Evolutionary conservation across 2,329 filamentous ascomycete species (phyloP), one percentile per base, ranked within the genome.

Genomic region (Elsinoe ampelina): DNA sequence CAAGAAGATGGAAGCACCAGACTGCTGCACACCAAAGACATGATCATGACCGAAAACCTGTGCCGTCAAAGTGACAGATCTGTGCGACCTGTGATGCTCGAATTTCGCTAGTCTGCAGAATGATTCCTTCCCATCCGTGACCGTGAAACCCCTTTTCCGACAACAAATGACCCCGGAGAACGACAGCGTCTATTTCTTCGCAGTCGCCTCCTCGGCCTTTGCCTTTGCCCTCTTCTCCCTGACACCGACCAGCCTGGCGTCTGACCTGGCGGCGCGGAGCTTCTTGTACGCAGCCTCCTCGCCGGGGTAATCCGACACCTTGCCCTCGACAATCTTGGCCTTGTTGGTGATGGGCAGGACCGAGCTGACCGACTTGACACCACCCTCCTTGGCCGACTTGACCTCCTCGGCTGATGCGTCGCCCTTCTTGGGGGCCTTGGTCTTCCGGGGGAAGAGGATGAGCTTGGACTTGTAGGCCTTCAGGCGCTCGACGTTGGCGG

Each of bases 361-460:
- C 63, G 78, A 73, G 58, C 64, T 64, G 63, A 71, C 73, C 59
- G 61, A 59, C 61, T 65, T 65, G 61, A 69, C 63, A 57, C 63
- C 77, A 67, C 79, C 74, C 61, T 76, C 72, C 73, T 79, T 78
- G 73, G 83, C 82, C 69, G 84, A 76, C 73, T 84, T 86, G 77
- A 93, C 84, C 61, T 87, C 85, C 71, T 92, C 87, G 73, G 88
- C 88, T 75, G 86, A 80, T 64, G 85, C 86, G 78, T 95, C 89
- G 75, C 88, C 88, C 75, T 87, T 86, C 89, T 95, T 96, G 79
- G 86, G 83, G 79, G 93, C 85, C 79, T 91, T 91, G 74, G 84
- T 84, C 79, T 89, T 90, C 82, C 90, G 89, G 74, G 93, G 93
- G 83, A 98, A 96, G 74, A 98, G 84, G 75, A 98, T 95, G 72